Evolutionary conservation across 192 early-diverging fungal genomes (phyloP), one percentile per base, ranked within the genome.

Genomic region (Gryganskiella cystojenkinii): DNA sequence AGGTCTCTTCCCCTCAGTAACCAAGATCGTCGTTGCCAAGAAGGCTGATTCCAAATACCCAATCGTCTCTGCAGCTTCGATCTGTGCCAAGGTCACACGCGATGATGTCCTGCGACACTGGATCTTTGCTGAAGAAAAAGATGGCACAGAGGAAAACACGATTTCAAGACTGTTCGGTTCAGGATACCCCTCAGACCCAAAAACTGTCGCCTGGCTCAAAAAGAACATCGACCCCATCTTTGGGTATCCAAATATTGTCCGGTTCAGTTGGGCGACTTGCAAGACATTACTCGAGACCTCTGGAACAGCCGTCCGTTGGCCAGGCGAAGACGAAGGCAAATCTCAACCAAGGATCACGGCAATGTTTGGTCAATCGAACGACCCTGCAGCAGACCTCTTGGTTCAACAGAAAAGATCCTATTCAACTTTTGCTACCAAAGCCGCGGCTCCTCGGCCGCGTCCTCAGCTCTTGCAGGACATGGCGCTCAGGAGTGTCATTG

Each of bases 251-350:
- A 87, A 86, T 11, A 80, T 98, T 28, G 91, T 97, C 13, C 90
- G 98, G 15, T 99, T 99, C 82, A 95, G 94, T 61, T 99, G 98
- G 97, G 85, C 91, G 1, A 99, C 98, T 19, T 89, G 90, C 62
- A 88, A 79, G 2, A 95, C 90, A 22, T 62, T 91, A 40, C 74
- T 97, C 34, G 87, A 92, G 15, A 88, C 91, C 22, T 67, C 86
- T 4, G 86, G 83, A 4, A 85, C 84, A 15, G 45, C 42, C 11
- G 87, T 92, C 11, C 82, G 53, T 22, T 94, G 93, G 66, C 61
- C 60, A 0, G 74, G 69, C 22, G 74, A 78, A 24, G 74, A 78
- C 19, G 67, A 64, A 22, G 56, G 45, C 7, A 47, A 57, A 19
- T 63, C 64, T n/a, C 74, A 78, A 33, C 66, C 74, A 4, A 58